A percentile compares a stretch with the other conserved stretches of the same genome.
These are phyloP conservation scores for Fragaria vesca DNA, from an alignment of 306 rosid genomes.

Conservation along the genomic window DNA sequence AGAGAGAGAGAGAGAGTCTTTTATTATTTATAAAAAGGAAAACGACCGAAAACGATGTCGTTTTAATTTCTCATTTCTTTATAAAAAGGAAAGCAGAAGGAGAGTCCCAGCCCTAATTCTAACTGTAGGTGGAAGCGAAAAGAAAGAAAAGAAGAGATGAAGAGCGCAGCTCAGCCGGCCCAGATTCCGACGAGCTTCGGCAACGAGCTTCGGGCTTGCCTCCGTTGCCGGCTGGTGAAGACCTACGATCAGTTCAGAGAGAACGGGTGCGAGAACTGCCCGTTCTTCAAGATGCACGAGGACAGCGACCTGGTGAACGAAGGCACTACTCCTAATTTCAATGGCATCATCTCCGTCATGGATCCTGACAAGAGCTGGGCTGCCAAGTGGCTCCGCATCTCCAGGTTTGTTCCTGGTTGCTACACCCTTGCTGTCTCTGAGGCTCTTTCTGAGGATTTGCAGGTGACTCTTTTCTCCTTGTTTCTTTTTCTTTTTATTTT, in stretches of 20 bases:
- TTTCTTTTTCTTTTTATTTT: no score
- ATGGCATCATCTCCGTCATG: slow-evolving; percentile 90
- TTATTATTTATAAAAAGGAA: no score
- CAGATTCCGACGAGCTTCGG: slow-evolving; percentile 95
- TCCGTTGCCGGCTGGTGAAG: slow-evolving; percentile 96
- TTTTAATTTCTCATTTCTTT: no score
- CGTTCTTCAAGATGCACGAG: slow-evolving; percentile 91
- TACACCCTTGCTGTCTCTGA: slow-evolving; percentile 98
- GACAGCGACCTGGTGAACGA: slow-evolving; percentile 82
- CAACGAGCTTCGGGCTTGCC: slow-evolving; percentile 91
- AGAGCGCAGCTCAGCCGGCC: slow-evolving; percentile 48
- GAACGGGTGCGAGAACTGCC: slow-evolving; percentile 91
- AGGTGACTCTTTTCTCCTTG: slow-evolving; percentile 36
- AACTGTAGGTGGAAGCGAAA: no score
- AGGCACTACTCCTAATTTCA: slow-evolving; percentile 94
- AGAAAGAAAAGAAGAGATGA: slow-evolving; percentile 44
- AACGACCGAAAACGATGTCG: neutral
- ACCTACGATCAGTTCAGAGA: slow-evolving; percentile 98
- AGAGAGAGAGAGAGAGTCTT: no score
- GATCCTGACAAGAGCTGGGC: slow-evolving; percentile 94
- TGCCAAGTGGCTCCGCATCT: slow-evolving; percentile 89
- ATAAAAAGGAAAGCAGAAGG: no score
- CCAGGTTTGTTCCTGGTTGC: slow-evolving; percentile 79
- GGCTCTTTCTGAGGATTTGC: slow-evolving; percentile 90
- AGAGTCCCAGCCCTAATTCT: no score